Percentiles rank a stretch among this genome's conserved stretches.
phyloP scores from a whole-genome alignment of 108 stramenopile genomes.

The Cylindrotheca closterium region DNA sequence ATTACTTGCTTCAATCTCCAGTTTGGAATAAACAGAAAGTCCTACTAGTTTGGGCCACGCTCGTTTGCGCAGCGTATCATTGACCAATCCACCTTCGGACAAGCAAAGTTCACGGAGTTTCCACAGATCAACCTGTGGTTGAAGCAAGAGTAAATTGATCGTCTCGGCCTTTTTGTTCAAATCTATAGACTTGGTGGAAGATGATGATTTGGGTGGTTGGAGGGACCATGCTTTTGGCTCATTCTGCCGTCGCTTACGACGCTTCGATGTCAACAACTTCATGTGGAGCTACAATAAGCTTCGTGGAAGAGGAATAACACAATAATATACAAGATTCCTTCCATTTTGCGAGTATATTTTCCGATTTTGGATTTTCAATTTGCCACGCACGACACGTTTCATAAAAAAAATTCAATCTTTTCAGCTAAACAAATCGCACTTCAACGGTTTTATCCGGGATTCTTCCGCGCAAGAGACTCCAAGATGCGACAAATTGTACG shows the following conservation, averaged over 20 bases:
- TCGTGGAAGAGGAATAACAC: no score
- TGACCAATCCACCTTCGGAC: constrained; percentile 78
- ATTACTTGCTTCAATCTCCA: neutral
- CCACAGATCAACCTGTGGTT: constrained; percentile 82
- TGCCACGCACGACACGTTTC: no score
- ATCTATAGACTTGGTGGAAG: neutral
- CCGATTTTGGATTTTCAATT: no score
- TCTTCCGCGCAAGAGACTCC: no score
- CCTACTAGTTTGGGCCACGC: constrained; percentile 89
- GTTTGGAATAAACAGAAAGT: constrained; percentile 17
- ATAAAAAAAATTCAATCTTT: no score
- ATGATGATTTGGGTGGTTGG: neutral
- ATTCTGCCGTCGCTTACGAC: neutral
- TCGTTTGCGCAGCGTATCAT: constrained; percentile 75
- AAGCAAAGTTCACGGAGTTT: constrained; percentile 72
- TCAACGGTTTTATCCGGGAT: no score
- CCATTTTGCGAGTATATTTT: no score
- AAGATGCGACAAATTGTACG: no score
- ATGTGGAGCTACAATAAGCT: no score
- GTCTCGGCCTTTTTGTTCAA: constrained; percentile 55
- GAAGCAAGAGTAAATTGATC: constrained; percentile 53
- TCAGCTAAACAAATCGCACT: no score
- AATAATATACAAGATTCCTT: no score
- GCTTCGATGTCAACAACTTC: no score
- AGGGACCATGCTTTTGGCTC: neutral